Conservation (phyloP, 2,329 filamentous ascomycete genomes). For the Aspergillus fumigatus region DNA sequence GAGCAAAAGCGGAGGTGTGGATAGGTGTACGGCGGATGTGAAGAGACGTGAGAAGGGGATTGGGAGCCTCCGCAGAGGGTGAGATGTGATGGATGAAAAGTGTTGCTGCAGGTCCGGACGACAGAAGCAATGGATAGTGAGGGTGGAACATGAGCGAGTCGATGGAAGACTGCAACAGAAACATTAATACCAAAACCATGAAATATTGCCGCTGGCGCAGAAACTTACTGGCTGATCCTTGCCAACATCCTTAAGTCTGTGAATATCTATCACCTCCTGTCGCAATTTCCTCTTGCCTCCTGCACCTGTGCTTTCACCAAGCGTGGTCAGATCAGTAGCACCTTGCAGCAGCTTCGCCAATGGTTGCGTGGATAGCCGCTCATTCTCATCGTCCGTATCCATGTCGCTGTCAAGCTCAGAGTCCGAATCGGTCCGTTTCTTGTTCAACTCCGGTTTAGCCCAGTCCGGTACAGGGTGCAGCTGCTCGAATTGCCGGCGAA, state of each 20-base stretch:
- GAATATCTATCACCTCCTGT: conserved; percentile 85
- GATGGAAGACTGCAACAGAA: conserved; percentile 57
- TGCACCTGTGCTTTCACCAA: conserved; percentile 43
- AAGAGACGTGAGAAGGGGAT: conserved; percentile 84
- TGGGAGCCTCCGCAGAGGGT: conserved; percentile 69
- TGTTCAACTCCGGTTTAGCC: conserved; percentile 47
- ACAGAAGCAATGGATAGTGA: conserved; percentile 79
- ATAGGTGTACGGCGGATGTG: conserved; percentile 83
- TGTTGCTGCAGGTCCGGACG: conserved; percentile 78
- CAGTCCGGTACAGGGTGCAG: conserved; percentile 60
- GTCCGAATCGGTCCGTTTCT: conserved; percentile 28
- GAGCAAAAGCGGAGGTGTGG: conserved; percentile 74
- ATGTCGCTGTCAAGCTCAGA: conserved; percentile 49
- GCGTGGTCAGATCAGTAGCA: conserved; percentile 59
- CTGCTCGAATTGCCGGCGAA: conserved; percentile 70
- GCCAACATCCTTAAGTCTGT: conserved; percentile 79
- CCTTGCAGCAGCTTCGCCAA: conserved; percentile 76
- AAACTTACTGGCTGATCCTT: conserved; percentile 62
- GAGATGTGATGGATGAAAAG: conserved; percentile 87
- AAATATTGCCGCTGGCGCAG: not conserved
- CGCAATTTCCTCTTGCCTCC: conserved; percentile 67
- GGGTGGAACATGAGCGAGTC: conserved; percentile 87
- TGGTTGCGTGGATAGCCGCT: conserved; percentile 65
- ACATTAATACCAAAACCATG: not conserved
- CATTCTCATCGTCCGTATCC: conserved; percentile 56